Percentiles rank a stretch among this genome's conserved stretches.
phyloP scores from a whole-genome alignment of 345 rosid genomes.

The Corymbia maculata region DNA sequence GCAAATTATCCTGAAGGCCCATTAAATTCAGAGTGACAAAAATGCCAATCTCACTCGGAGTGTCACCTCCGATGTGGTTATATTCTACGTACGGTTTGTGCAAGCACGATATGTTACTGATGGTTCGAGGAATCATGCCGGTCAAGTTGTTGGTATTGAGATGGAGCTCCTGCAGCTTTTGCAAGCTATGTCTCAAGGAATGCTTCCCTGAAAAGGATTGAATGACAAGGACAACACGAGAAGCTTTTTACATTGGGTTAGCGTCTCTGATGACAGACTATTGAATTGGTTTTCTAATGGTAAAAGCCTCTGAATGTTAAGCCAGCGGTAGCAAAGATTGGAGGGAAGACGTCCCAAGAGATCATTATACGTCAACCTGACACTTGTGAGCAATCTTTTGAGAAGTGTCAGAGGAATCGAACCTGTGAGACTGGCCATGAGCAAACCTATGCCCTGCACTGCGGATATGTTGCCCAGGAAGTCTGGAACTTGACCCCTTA shows the following conservation, averaged over 20 bases:
- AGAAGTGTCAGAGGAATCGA: neutral
- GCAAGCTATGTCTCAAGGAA: neutral
- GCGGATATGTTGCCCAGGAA: neutral
- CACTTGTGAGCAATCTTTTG: neutral
- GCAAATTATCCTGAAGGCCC: neutral
- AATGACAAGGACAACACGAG: neutral
- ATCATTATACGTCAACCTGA: neutral
- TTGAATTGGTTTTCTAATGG: neutral
- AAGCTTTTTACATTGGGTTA: neutral
- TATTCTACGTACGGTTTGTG: neutral
- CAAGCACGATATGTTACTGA: neutral
- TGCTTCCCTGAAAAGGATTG: neutral
- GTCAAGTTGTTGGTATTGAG: neutral
- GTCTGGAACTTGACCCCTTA: neutral
- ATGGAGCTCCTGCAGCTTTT: neutral
- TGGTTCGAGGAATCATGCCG: neutral
- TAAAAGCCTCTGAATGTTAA: neutral
- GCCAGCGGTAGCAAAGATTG: neutral
- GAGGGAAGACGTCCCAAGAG: neutral
- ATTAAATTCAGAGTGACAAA: neutral
- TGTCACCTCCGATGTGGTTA: neutral
- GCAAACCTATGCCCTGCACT: neutral
- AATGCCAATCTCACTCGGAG: neutral
- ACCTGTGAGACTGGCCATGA: neutral
- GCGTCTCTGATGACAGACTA: too few species aligned